These are phyloP conservation scores for Hebeloma cylindrosporum DNA, from an alignment of 768 basidiomycete genomes.

Conservation along the genomic window DNA sequence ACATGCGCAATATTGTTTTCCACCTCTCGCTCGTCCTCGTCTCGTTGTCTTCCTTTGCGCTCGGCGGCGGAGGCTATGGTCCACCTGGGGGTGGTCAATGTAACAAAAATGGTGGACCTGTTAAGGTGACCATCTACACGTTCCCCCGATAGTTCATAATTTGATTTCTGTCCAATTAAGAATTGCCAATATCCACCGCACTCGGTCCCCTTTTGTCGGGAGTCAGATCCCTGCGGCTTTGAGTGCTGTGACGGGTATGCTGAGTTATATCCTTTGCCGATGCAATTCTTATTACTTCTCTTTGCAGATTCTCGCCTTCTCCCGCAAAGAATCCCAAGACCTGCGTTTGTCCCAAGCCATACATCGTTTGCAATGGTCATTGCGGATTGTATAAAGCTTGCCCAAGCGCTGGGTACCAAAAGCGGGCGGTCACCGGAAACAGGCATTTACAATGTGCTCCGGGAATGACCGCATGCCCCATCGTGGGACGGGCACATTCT, in stretches of 20 bases:
- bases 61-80: too few relatives aligned
- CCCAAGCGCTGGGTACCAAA: conserved; percentile 30
- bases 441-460: conserved; percentile 34
- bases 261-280: not conserved
- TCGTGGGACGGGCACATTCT: conserved; percentile 38
- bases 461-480: conserved; percentile 43
- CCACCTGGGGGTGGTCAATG: too few relatives aligned
- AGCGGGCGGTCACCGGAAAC: conserved; percentile 28
- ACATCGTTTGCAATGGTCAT: conserved; percentile 48
- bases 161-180: too few relatives aligned
- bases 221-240: conserved; percentile 43
- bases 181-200: conserved; percentile 43
- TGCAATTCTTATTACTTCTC: not conserved
- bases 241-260: conserved; percentile 44
- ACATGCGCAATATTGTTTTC: too few relatives aligned
- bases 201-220: conserved; percentile 35
- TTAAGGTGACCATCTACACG: too few relatives aligned
- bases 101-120: too few relatives aligned
- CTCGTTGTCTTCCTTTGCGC: too few relatives aligned
- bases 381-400: conserved; percentile 39
- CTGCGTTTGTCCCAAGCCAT: conserved; percentile 44
- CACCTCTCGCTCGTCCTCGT: too few relatives aligned
- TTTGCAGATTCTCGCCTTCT: conserved; percentile 27
- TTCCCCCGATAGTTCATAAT: too few relatives aligned
- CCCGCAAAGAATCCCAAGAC: conserved; percentile 33